A percentile compares a stretch with the other conserved stretches of the same genome.
phyloP scores from a whole-genome alignment of 768 basidiomycete genomes.

The Paxillus rubicundulus region DNA sequence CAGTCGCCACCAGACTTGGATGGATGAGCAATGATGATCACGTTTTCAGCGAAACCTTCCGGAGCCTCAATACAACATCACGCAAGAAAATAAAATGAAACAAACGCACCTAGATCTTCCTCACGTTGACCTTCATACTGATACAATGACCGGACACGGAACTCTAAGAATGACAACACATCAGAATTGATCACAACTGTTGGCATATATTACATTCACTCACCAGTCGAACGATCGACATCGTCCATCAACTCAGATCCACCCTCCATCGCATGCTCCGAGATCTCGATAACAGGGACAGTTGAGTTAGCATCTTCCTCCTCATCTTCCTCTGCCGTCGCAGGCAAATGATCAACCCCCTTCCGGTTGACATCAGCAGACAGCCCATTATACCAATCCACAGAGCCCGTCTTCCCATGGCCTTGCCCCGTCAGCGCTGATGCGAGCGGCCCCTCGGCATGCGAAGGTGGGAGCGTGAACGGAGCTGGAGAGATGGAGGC shows the following conservation, averaged over 20 bases:
- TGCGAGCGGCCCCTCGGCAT: constrained; percentile 18
- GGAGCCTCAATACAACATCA: constrained; percentile 4
- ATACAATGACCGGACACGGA: constrained; percentile 79
- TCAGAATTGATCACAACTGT: constrained; percentile 3
- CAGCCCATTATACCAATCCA: constrained; percentile 89
- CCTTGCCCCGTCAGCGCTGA: constrained; percentile 15
- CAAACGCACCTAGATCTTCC: constrained; percentile 79
- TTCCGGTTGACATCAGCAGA: constrained; percentile 63
- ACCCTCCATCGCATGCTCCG: constrained; percentile 41
- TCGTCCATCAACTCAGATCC: constrained; percentile 61
- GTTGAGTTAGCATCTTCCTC: constrained; percentile 37
- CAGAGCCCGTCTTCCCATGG: constrained; percentile 65
- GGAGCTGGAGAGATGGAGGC: neutral
- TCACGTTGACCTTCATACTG: constrained; percentile 80
- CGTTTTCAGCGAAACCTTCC: constrained; percentile 76
- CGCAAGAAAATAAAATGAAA: neutral
- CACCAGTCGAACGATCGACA: constrained; percentile 64
- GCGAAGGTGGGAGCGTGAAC: constrained; percentile 17
- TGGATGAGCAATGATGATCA: constrained; percentile 76
- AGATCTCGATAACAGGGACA: constrained; percentile 59
- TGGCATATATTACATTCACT: constrained; percentile 22
- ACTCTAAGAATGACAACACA: constrained; percentile 42
- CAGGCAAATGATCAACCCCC: constrained; percentile 41
- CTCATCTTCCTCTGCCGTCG: constrained; percentile 62
- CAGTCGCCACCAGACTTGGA: constrained; percentile 86